phyloP scores from a whole-genome alignment of 805 yeast genomes.

The Metschnikowia corniflorae region DNA sequence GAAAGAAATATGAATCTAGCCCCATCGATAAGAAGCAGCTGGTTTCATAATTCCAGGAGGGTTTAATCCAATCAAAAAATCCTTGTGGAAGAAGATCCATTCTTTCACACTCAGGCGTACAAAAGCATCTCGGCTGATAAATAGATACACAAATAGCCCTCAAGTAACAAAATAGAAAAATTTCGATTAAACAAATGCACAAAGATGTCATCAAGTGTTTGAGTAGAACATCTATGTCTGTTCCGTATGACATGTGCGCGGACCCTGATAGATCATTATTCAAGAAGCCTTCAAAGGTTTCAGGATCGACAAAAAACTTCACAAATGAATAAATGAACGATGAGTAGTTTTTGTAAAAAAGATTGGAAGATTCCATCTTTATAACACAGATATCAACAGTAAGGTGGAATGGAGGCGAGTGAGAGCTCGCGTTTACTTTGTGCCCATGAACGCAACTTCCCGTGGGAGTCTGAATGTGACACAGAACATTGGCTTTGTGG shows the following conservation, averaged over 20 bases:
- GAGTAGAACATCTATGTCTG: constrained; percentile 52
- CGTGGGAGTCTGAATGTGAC: constrained; percentile 72
- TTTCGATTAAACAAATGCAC: constrained; percentile 51
- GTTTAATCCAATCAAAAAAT: constrained; percentile 54
- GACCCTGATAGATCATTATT: constrained; percentile 54
- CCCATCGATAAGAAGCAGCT: constrained; percentile 52
- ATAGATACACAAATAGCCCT: constrained; percentile 31
- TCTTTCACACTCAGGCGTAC: constrained; percentile 39
- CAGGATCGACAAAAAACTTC: constrained; percentile 26
- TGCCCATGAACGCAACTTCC: constrained; percentile 52
- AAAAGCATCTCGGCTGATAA: constrained; percentile 54
- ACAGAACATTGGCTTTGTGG: constrained; percentile 95
- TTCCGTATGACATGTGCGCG: constrained; percentile 57
- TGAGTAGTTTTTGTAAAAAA: constrained; percentile 20
- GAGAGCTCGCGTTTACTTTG: no score
- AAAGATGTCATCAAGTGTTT: constrained; percentile 55
- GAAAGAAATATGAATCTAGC: constrained; percentile 69
- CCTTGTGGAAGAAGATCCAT: constrained; percentile 39
- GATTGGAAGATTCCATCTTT: no score
- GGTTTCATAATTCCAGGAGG: constrained; percentile 38
- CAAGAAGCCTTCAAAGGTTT: constrained; percentile 36
- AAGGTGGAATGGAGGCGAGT: no score
- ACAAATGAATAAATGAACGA: constrained; percentile 27
- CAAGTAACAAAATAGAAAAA: constrained; percentile 37
- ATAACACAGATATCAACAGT: no score